Percentiles rank a stretch among this genome's conserved stretches.
These are phyloP conservation scores for Kazachstania kunashirensis DNA, from an alignment of 805 yeast species.

Conservation along the genomic window DNA sequence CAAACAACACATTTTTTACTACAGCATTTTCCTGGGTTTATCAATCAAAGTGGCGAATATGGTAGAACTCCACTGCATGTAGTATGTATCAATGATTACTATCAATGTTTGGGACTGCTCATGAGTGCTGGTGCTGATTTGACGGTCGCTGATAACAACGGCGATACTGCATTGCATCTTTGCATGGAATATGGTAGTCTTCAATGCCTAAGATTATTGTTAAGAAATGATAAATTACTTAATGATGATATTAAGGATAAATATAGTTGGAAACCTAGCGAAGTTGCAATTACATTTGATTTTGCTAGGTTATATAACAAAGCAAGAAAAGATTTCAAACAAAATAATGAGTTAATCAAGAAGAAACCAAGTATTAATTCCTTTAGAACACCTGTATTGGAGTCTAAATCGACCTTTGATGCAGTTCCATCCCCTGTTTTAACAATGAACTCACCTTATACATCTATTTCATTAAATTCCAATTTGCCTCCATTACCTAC, in stretches of 20 bases:
- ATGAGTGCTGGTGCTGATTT: constrained; percentile 72
- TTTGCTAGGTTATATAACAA: constrained; percentile 36
- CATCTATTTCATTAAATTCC: constrained; percentile 6
- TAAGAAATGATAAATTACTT: constrained; percentile 35
- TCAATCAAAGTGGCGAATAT: constrained; percentile 38
- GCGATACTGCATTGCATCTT: constrained; percentile 76
- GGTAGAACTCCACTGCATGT: constrained; percentile 63
- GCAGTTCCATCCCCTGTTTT: constrained; percentile 25
- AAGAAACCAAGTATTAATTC: constrained; percentile 17
- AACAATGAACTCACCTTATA: constrained; percentile 18
- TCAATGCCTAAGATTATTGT: constrained; percentile 44
- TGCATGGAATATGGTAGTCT: constrained; percentile 65
- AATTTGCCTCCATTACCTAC: constrained; percentile 15
- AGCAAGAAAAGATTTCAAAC: constrained; percentile 18
- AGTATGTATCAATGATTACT: constrained; percentile 50
- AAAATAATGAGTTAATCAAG: constrained; percentile 7
- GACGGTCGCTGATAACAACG: constrained; percentile 58
- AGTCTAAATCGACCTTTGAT: constrained; percentile 20
- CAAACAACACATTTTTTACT: constrained; percentile 67
- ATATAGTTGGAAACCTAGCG: constrained; percentile 58
- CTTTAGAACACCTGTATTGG: constrained; percentile 21
- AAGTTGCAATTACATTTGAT: constrained; percentile 47
- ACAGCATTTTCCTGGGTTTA: constrained; percentile 48
- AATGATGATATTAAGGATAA: constrained; percentile 41
- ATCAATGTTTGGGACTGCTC: constrained; percentile 53